A percentile compares a stretch with the other conserved stretches of the same genome.
These are phyloP conservation scores for Mrakia blollopis DNA, from an alignment of 768 basidiomycete genomes.

Conservation along the genomic window DNA sequence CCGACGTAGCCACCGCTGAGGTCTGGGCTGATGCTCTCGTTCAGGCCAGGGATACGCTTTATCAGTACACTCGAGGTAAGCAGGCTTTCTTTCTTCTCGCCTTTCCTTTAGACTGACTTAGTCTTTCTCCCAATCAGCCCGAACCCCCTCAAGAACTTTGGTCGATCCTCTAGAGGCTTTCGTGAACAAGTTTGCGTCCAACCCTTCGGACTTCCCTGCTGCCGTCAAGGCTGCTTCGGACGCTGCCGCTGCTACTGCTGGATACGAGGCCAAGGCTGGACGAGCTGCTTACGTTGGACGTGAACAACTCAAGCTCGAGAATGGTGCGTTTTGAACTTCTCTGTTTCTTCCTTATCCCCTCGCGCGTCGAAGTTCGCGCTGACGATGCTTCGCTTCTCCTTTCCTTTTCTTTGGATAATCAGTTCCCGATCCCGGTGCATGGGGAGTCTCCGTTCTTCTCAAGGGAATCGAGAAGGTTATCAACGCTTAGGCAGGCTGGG, in stretches of 20 bases:
- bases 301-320: constrained; percentile 49
- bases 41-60: constrained; percentile 38
- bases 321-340: constrained; percentile 49
- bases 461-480: constrained; percentile 21
- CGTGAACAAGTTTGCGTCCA: constrained; percentile 50
- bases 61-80: constrained; percentile 55
- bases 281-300: constrained; percentile 64
- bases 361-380: no score
- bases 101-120: not conserved
- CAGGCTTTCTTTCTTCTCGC: not conserved
- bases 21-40: constrained; percentile 35
- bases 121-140: constrained; percentile 48
- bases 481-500: not conserved
- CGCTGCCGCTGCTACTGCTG: constrained; percentile 69
- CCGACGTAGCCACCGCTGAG: constrained; percentile 33
- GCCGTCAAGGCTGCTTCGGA: constrained; percentile 60
- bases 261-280: constrained; percentile 78
- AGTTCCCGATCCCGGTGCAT: constrained; percentile 76
- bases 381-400: no score
- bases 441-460: constrained; percentile 57
- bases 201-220: constrained; percentile 46
- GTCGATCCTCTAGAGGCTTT: constrained; percentile 85
- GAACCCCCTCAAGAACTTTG: constrained; percentile 82
- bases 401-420: no score
- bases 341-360: no score